Conservation (phyloP, 768 basidiomycete species). For the Mycena indigotica region DNA sequence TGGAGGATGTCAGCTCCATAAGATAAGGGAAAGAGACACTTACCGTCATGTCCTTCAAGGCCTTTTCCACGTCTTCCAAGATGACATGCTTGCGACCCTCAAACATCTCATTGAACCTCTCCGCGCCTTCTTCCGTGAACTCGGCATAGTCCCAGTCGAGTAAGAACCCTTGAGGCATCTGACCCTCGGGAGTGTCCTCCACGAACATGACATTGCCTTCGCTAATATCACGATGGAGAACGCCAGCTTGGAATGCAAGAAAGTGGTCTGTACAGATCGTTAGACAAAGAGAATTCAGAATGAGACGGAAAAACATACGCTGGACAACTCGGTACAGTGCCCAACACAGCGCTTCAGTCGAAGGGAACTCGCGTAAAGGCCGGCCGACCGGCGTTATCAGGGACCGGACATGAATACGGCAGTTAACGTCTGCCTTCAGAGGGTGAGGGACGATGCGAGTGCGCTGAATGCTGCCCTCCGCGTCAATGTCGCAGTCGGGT, state of each 20-base stretch:
- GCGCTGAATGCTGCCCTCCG: not conserved
- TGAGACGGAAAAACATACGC: conserved; percentile 2
- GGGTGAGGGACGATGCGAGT: not conserved
- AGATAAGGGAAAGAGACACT: not conserved
- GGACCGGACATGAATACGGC: conserved; percentile 6
- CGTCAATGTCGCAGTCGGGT: not conserved
- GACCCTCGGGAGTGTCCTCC: not conserved
- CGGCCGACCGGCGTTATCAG: conserved; percentile 12
- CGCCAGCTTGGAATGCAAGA: not conserved
- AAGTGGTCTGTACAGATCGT: not conserved
- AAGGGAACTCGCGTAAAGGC: not conserved
- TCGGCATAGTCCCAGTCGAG: not conserved
- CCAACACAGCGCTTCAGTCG: not conserved
- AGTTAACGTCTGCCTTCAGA: not conserved
- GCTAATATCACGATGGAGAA: too few relatives aligned
- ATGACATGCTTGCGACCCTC: not conserved
- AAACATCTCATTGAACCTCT: not conserved
- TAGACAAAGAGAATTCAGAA: not conserved
- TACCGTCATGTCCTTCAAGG: not conserved
- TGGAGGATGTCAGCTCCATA: not conserved
- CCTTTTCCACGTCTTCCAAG: not conserved
- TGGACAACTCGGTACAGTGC: not conserved
- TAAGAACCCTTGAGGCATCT: not conserved
- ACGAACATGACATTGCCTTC: not conserved
- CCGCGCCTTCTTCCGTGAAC: not conserved